Evolutionary conservation across 2,329 filamentous ascomycete species (phyloP), one percentile per base, ranked within the genome.

Genomic region (Drechmeria coniospora): DNA sequence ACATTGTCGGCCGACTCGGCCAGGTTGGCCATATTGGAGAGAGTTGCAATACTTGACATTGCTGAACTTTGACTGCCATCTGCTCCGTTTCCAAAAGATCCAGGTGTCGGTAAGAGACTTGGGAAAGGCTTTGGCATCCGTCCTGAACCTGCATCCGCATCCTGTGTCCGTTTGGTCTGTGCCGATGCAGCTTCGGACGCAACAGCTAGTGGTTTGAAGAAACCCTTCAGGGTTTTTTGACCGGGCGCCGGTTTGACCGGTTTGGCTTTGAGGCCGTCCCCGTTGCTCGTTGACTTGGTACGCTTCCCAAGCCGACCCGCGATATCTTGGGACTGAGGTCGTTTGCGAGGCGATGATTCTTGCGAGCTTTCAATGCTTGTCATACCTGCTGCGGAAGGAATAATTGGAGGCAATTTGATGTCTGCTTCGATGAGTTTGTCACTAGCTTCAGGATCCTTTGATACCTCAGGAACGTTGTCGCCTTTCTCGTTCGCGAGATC

Each of bases 211-310:
- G 74, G 64, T 37, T 74, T 76, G 56, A 92, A 90, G 56, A 92
- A 92, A 2, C 80, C 79, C 45, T 68, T 78, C 9, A 92, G 56
- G 19, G 71, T 83, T 33, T 53, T 61, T 40, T 72, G 67, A 4
- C 51, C 47, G 16, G 39, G 28, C 7, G 35, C 38, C 7, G 22
- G 42, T 39, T 45, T 57, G 29, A 29, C 39, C 29, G 59, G 59
- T 44, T 29, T 8, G 14, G 32, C 36, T 18, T 33, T 46, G 42
- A 28, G 14, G 13, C 29, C 36, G 21, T 35, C 32, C 5, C 29
- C 28, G 5, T 21, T 9, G 10, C 20, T 21, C 20, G 20, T 11
- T 8, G 41, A 32, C 16, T 51, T 45, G 13, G 42, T 36, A 9
- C 42, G 43, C 34, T 51, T 51, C 23, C 35, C 28, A 11, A 34